These are phyloP conservation scores for Coniochaeta sp. DNA, from an alignment of 2,329 filamentous ascomycete genomes.

Conservation along the genomic window DNA sequence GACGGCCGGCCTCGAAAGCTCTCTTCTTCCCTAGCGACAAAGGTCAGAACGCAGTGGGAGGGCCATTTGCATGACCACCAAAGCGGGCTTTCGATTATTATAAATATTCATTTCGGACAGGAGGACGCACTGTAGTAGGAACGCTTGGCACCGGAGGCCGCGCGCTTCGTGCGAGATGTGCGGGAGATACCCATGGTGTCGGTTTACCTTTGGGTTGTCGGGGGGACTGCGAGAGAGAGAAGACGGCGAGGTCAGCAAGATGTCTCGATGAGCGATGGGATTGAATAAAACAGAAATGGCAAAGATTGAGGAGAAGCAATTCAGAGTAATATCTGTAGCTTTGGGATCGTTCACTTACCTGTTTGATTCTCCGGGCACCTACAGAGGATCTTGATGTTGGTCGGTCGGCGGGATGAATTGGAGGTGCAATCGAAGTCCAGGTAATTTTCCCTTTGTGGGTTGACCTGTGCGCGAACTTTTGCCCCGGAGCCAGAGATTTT, in stretches of 20 bases:
- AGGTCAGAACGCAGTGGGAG: conserved; percentile 64
- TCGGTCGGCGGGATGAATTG: conserved; percentile 1
- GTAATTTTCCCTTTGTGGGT: conserved; percentile 2
- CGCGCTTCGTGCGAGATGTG: conserved; percentile 99
- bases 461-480: conserved; percentile 4
- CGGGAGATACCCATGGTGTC: conserved; percentile 98
- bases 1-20: conserved; percentile 99
- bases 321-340: neutral
- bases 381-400: conserved; percentile 3
- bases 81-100: conserved; percentile 62
- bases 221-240: neutral
- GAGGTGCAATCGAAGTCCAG: neutral
- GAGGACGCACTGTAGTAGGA: conserved; percentile 74
- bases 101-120: conserved; percentile 45
- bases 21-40: conserved; percentile 78
- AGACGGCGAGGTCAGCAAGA: neutral
- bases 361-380: conserved; percentile 2
- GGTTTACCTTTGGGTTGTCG: conserved; percentile 3
- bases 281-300: neutral
- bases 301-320: neutral
- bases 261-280: neutral
- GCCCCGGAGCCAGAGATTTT: neutral
- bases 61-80: conserved; percentile 16
- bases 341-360: neutral
- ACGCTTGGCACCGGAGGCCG: conserved; percentile 97